Conservation (phyloP, 345 rosid genomes). For the Camelina hispida region DNA sequence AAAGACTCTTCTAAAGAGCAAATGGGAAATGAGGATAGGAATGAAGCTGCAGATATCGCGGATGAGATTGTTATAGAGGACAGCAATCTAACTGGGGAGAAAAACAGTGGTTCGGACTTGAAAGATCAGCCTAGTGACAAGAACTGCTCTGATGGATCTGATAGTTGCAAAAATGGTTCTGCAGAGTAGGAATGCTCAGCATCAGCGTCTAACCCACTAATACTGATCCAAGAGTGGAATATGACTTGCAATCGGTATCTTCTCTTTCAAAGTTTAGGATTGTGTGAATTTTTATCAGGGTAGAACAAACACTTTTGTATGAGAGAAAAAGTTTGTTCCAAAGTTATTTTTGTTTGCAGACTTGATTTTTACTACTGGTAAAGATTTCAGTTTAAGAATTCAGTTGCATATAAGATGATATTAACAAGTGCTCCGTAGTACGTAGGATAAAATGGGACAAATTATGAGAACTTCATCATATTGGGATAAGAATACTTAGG, state of each 20-base stretch:
- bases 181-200: constrained; percentile 37
- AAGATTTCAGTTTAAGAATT: not conserved
- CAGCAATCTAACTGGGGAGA: constrained; percentile 36
- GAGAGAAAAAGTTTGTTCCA: not conserved
- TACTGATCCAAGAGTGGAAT: not conserved
- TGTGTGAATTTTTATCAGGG: constrained; percentile 7
- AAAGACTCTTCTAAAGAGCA: constrained; percentile 49
- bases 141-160: constrained; percentile 28
- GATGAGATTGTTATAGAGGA: constrained; percentile 34
- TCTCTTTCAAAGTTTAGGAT: constrained; percentile 6
- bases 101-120: constrained; percentile 26
- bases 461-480: not conserved
- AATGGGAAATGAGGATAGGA: constrained; percentile 36
- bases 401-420: not conserved
- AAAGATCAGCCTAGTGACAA: constrained; percentile 38
- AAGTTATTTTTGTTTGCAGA: not conserved
- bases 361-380: not conserved
- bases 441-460: not conserved
- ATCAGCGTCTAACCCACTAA: constrained; percentile 49
- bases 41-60: constrained; percentile 36
- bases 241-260: too few relatives aligned
- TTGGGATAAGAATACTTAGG: not conserved
- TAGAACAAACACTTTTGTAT: not conserved
- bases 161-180: constrained; percentile 40
- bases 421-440: not conserved